These are phyloP conservation scores for Catharanthus roseus DNA, from an alignment of 257 asterid genomes.

Conservation along the genomic window DNA sequence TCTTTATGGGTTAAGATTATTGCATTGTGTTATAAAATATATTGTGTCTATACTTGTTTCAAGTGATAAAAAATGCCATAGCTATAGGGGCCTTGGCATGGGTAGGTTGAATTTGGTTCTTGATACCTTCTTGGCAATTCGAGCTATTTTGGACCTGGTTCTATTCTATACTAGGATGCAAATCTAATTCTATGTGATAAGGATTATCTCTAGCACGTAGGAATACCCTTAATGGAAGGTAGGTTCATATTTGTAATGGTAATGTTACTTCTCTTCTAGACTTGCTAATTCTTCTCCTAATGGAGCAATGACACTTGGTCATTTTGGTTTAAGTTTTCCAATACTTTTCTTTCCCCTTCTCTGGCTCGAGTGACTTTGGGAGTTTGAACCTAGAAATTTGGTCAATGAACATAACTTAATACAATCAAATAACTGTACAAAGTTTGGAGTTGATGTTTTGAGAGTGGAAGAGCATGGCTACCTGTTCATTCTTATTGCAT, in stretches of 20 bases:
- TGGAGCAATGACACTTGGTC: background rate
- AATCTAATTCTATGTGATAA: background rate
- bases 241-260: background rate
- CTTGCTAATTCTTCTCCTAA: background rate
- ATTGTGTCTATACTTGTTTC: background rate
- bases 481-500: background rate
- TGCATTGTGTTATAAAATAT: background rate
- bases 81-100: background rate
- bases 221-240: background rate
- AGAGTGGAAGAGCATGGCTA: background rate
- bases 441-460: background rate
- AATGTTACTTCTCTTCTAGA: background rate
- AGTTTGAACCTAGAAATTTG: constrained; percentile 3
- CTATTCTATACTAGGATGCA: background rate
- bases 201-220: background rate
- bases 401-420: background rate
- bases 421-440: background rate
- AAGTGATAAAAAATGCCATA: background rate
- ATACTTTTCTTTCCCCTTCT: background rate
- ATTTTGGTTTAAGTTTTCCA: background rate
- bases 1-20: background rate
- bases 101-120: background rate
- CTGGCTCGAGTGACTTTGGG: background rate
- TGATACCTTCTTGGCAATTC: background rate
- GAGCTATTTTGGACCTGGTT: background rate